Evolutionary conservation across 2,329 filamentous ascomycete genomes (phyloP).

Genomic region (Cladophialophora yegresii): DNA sequence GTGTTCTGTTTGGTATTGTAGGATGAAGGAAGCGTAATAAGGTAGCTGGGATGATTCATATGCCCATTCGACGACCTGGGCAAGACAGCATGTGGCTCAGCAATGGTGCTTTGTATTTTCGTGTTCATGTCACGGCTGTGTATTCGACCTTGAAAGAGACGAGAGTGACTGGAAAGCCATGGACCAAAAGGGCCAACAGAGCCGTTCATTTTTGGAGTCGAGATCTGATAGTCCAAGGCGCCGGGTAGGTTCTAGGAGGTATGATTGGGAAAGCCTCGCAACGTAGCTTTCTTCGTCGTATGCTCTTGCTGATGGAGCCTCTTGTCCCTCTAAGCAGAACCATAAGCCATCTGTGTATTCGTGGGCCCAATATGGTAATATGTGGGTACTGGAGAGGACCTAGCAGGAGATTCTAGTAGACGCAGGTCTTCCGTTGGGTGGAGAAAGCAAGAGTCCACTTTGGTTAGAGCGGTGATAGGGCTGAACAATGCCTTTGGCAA

Average conservation of each 20-base stretch:
- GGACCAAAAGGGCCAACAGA: conserved; percentile 7
- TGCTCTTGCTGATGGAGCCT: conserved; percentile 10
- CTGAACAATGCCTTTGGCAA: conserved; percentile 3
- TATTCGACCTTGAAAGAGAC: neutral
- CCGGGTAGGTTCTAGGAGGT: neutral
- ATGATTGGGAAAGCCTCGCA: conserved; percentile 12
- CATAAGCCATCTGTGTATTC: neutral
- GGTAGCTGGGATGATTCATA: neutral
- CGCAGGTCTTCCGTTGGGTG: conserved; percentile 9
- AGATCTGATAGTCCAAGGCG: conserved; percentile 11
- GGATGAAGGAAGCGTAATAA: neutral
- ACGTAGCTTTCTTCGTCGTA: conserved; percentile 4
- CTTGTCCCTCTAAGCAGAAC: neutral
- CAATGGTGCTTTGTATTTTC: neutral
- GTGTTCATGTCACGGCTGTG: neutral
- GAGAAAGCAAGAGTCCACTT: conserved; percentile 10
- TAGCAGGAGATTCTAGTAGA: conserved; percentile 1
- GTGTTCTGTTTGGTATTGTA: neutral
- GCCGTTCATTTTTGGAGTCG: conserved; percentile 3
- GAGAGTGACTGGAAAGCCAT: neutral
- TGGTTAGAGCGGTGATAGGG: conserved; percentile 14
- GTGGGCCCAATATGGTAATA: conserved; percentile 7
- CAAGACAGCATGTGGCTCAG: conserved; percentile 9
- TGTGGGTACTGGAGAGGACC: neutral
- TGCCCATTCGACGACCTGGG: neutral